Conservation (phyloP, 805 yeast species). For the Cyberlindnera xylosilytica region DNA sequence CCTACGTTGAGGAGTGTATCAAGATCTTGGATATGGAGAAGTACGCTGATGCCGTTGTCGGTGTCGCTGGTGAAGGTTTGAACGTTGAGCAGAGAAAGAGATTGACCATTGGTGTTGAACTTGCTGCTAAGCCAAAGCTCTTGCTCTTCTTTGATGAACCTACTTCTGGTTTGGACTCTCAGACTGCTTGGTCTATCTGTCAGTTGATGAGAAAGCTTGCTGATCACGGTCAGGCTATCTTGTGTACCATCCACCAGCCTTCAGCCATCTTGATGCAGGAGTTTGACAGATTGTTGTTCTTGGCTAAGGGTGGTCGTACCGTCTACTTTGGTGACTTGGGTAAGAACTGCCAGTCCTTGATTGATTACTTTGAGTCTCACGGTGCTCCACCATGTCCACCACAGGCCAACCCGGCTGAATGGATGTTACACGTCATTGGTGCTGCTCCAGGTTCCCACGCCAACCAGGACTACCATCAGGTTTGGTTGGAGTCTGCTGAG, state of each 20-base stretch:
- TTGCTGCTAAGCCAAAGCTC: conserved; percentile 62
- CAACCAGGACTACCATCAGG: conserved; percentile 67
- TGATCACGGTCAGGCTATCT: conserved; percentile 58
- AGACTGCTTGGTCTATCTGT: conserved; percentile 66
- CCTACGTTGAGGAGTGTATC: conserved; percentile 64
- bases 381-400: conserved; percentile 68
- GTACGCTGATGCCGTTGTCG: conserved; percentile 71
- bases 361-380: conserved; percentile 60
- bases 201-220: conserved; percentile 59
- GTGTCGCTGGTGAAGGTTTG: conserved; percentile 69
- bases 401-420: conserved; percentile 80
- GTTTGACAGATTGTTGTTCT: conserved; percentile 71
- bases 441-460: conserved; percentile 82
- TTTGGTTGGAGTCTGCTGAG: conserved; percentile 73
- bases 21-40: conserved; percentile 58
- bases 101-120: conserved; percentile 62
- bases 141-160: conserved; percentile 65
- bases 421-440: conserved; percentile 87
- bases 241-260: conserved; percentile 83
- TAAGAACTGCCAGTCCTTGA: conserved; percentile 51
- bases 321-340: conserved; percentile 78
- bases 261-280: conserved; percentile 75
- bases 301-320: conserved; percentile 69
- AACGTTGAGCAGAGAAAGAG: conserved; percentile 66
- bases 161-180: conserved; percentile 67